Conservation (phyloP, 331 rosid species). For the Dryas integrifolia region DNA sequence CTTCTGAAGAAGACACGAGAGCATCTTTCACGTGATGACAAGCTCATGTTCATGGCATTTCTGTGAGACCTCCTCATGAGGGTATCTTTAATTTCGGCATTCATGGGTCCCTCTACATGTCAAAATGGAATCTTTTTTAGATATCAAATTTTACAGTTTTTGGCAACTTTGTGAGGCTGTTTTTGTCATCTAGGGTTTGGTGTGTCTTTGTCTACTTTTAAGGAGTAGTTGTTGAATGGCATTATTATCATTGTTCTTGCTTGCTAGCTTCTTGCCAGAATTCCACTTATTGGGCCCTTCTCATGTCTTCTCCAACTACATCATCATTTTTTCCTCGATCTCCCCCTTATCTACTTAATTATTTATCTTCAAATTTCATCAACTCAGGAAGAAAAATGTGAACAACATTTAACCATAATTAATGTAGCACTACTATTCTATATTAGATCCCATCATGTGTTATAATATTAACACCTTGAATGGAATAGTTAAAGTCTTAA, state of each 20-base stretch:
- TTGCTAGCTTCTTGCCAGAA: slow-evolving; percentile 42
- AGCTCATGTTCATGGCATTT: slow-evolving; percentile 50
- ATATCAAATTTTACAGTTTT: slow-evolving; percentile 18
- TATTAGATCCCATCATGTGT: too few species aligned
- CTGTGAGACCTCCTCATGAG: slow-evolving; percentile 39
- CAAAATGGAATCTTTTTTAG: slow-evolving; percentile 43
- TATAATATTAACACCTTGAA: too few species aligned
- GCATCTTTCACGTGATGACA: slow-evolving; percentile 82
- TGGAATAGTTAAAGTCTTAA: too few species aligned
- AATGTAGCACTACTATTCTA: too few species aligned
- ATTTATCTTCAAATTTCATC: too few species aligned
- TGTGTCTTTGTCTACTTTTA: slow-evolving; percentile 50
- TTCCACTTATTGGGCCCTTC: slow-evolving; percentile 41
- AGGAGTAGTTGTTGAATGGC: slow-evolving; percentile 41
- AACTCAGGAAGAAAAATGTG: too few species aligned
- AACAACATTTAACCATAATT: too few species aligned
- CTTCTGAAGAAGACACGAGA: slow-evolving; percentile 36
- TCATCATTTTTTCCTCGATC: slow-evolving; percentile 28
- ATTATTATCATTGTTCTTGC: slow-evolving; percentile 35
- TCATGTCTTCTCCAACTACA: slow-evolving; percentile 21
- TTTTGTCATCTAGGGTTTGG: slow-evolving; percentile 51
- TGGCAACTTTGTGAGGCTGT: slow-evolving; percentile 36
- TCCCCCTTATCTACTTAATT: too few species aligned
- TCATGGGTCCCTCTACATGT: background rate
- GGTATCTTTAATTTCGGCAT: slow-evolving; percentile 44